Conservation (phyloP, 495 filamentous ascomycete species). For the Evernia prunastri region DNA sequence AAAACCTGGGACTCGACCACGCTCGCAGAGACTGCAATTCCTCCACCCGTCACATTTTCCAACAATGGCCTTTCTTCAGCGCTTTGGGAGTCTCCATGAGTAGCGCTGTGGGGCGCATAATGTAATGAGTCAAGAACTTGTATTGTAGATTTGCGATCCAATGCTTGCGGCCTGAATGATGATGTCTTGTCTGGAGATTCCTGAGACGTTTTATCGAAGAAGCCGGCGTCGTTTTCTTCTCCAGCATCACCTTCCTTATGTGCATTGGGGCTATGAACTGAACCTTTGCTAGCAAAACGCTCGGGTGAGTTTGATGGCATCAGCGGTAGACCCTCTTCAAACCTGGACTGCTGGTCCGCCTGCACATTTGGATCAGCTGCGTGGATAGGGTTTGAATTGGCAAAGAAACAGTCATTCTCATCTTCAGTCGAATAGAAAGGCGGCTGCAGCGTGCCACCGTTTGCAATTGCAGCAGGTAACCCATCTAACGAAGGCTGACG, state of each 20-base stretch:
- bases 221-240: constrained; percentile 20
- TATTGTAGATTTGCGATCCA: constrained; percentile 54
- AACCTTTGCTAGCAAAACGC: neutral
- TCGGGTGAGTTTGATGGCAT: constrained; percentile 30
- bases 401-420: constrained; percentile 27
- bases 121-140: constrained; percentile 44
- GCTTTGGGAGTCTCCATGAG: neutral
- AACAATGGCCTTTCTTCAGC: constrained; percentile 6
- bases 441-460: constrained; percentile 26
- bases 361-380: constrained; percentile 14
- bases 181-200: constrained; percentile 40
- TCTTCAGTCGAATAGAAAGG: constrained; percentile 29
- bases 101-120: constrained; percentile 10
- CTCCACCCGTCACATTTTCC: constrained; percentile 8
- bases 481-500: neutral
- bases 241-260: constrained; percentile 4
- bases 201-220: constrained; percentile 37
- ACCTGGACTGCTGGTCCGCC: constrained; percentile 43
- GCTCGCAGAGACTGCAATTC: constrained; percentile 1
- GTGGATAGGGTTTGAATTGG: constrained; percentile 8
- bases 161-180: constrained; percentile 15
- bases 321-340: constrained; percentile 55
- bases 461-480: constrained; percentile 29
- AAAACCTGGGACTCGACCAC: constrained; percentile 6
- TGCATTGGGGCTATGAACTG: constrained; percentile 24